Base-by-base conservation (phyloP, 2,329 filamentous ascomycete genomes). In the Venturia carpophila region DNA sequence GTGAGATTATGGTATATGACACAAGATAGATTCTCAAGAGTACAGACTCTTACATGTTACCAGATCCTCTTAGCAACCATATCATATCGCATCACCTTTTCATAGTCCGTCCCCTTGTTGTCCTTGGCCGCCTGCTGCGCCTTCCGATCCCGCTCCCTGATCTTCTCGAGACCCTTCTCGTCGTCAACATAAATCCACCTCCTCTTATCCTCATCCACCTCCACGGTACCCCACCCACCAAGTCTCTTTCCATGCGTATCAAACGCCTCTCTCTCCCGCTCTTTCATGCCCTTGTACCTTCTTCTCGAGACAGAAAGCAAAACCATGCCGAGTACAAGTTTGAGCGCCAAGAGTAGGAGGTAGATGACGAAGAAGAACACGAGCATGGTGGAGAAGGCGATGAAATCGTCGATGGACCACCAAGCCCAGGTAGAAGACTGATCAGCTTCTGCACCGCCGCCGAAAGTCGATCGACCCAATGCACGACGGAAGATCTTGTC, bases 51-150 rank as follows among this genome's bases (percentile, higher is more conserved):
- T 41, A 41, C 39, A 41, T 41, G 15, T 71, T 77, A 97, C 94
- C 94, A 99, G 71, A 99, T 99, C 73, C 94, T 84, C 82, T 97
- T 97, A 0, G 91, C 91, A 70, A 92, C 88, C 94, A 97, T 97
- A 73, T 92, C 91, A 78, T 97, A 99, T 71, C 94, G 83, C 70
- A 82, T 85, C 68, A 86, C 91, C 73, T 78, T 85, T 71, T 82
- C 89, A 76, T 85, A 85, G 73, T 84, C 85, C 67, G 72, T 70
- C 65, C 71, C 64, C 37, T 65, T 63, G 49, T 58, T 37, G 45
- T 61, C 64, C 65, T 55, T 64, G 42, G 42, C 56, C 64, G 62
- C 82, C 82, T 63, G 78, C 30, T 81, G 82, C 69, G 83, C 86
- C 68, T 85, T 84, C 67, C 83, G 84, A 68, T 86, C 85, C 63